Evolutionary conservation across 1,284 basidiomycete species (phyloP).

Genomic region (Binderoboletus segoi): DNA sequence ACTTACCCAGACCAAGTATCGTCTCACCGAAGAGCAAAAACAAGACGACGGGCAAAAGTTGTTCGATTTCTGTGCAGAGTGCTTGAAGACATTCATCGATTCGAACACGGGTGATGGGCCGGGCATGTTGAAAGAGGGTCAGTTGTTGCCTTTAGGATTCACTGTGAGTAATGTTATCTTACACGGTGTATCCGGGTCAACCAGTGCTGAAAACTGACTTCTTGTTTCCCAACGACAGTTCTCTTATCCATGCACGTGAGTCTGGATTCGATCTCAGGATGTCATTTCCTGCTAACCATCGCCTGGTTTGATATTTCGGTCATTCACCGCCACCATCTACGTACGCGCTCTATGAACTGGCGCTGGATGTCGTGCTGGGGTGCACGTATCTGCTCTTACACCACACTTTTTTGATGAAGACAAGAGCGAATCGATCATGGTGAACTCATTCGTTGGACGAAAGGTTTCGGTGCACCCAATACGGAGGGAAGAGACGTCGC

Average conservation of each 20-base stretch:
- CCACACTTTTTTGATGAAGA: constrained; percentile 39
- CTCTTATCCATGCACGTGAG: constrained; percentile 90
- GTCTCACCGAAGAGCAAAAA: constrained; percentile 97
- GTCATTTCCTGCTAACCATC: neutral
- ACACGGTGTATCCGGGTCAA: neutral
- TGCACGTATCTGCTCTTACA: neutral
- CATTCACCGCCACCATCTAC: neutral
- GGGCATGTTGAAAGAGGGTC: constrained; percentile 64
- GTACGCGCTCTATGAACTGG: neutral
- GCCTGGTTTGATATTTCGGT: neutral
- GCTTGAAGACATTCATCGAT: constrained; percentile 85
- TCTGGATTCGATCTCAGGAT: constrained; percentile 13
- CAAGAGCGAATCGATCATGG: constrained; percentile 96
- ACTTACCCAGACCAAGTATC: constrained; percentile 97
- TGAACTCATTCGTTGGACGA: constrained; percentile 96
- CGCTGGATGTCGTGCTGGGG: neutral
- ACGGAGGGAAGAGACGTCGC: constrained; percentile 94
- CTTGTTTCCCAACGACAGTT: constrained; percentile 56
- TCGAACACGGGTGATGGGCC: constrained; percentile 68
- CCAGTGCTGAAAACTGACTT: neutral
- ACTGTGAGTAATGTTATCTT: constrained; percentile 64
- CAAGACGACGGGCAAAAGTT: constrained; percentile 94
- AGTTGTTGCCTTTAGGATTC: constrained; percentile 86
- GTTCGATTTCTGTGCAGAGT: constrained; percentile 98
- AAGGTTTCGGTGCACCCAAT: constrained; percentile 92